Evolutionary conservation across 1,284 basidiomycete genomes (phyloP).

Genomic region (Trichosporon sp.): DNA sequence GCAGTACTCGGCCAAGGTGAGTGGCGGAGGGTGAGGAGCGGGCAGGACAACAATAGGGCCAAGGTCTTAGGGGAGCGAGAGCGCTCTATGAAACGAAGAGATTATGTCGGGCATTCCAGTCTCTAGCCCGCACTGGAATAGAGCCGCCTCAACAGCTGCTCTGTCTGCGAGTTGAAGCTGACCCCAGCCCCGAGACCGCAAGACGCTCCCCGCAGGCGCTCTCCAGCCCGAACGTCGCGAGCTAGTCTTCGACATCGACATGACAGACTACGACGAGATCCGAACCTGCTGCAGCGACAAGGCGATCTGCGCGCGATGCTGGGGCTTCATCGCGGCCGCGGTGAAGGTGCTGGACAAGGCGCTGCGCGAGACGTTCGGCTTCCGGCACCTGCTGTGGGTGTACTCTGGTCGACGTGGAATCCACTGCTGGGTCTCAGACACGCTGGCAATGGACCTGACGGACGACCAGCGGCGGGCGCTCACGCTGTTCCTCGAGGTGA

Average conservation of each 20-base stretch:
- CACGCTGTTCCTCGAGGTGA: conserved; percentile 79
- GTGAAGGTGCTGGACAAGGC: conserved; percentile 78
- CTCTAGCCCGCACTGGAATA: too few relatives aligned
- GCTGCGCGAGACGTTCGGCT: conserved; percentile 75
- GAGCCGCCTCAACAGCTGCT: too few relatives aligned
- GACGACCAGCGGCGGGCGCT: conserved; percentile 86
- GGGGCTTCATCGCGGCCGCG: conserved; percentile 89
- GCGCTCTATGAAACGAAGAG: background rate
- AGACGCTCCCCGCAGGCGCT: conserved; percentile 68
- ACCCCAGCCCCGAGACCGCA: conserved; percentile 77
- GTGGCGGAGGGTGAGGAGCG: conserved; percentile 39
- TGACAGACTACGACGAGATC: conserved; percentile 98
- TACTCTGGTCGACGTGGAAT: conserved; percentile 98
- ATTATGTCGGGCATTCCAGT: too few relatives aligned
- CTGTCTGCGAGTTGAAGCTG: background rate
- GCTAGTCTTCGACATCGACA: conserved; percentile 99
- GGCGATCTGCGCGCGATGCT: conserved; percentile 87
- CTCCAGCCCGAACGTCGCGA: conserved; percentile 80
- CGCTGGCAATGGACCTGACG: conserved; percentile 76
- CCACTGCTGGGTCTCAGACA: conserved; percentile 95
- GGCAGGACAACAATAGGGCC: too few relatives aligned
- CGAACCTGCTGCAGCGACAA: conserved; percentile 92
- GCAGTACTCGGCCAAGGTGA: conserved; percentile 77
- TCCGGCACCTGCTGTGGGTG: conserved; percentile 79
- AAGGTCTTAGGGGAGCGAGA: background rate